Percentiles rank a stretch among this genome's conserved stretches.
These are phyloP conservation scores for Platismatia glauca DNA, from an alignment of 495 filamentous ascomycete species.

Conservation along the genomic window DNA sequence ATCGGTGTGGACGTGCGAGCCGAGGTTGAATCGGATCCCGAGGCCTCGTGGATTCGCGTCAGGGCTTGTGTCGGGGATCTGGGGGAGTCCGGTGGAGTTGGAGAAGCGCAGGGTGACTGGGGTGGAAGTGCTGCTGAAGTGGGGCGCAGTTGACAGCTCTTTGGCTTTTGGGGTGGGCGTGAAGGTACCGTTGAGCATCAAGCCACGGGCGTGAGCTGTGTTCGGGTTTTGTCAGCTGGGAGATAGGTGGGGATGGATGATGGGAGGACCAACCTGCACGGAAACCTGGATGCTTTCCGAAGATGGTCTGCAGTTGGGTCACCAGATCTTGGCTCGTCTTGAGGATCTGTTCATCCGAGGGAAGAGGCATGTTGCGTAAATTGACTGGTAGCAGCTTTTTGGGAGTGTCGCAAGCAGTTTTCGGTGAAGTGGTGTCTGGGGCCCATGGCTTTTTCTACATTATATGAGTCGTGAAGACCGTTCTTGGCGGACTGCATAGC, in stretches of 20 bases:
- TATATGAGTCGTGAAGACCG: neutral
- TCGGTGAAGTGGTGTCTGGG: neutral
- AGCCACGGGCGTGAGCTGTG: conserved; percentile 45
- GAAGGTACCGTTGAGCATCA: conserved; percentile 42
- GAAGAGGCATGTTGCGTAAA: conserved; percentile 32
- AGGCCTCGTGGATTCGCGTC: conserved; percentile 42
- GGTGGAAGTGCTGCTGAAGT: conserved; percentile 40
- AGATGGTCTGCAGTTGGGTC: conserved; percentile 31
- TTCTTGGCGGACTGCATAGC: neutral
- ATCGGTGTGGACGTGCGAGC: conserved; percentile 44
- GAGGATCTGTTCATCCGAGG: conserved; percentile 32
- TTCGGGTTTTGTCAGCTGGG: too few relatives aligned
- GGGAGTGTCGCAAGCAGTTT: neutral
- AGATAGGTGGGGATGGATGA: neutral
- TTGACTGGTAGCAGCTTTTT: neutral
- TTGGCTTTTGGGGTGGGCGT: conserved; percentile 35
- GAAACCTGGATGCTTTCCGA: conserved; percentile 38
- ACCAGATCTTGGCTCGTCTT: conserved; percentile 36
- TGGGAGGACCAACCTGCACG: conserved; percentile 32
- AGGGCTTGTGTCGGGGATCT: conserved; percentile 42
- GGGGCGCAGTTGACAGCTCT: conserved; percentile 38
- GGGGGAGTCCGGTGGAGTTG: conserved; percentile 42
- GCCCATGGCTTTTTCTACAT: neutral
- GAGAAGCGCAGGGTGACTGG: conserved; percentile 45
- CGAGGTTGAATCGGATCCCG: conserved; percentile 41